Evolutionary conservation across 768 basidiomycete genomes (phyloP), one percentile per base, ranked within the genome.

Genomic region (Favolaschia claudopus): DNA sequence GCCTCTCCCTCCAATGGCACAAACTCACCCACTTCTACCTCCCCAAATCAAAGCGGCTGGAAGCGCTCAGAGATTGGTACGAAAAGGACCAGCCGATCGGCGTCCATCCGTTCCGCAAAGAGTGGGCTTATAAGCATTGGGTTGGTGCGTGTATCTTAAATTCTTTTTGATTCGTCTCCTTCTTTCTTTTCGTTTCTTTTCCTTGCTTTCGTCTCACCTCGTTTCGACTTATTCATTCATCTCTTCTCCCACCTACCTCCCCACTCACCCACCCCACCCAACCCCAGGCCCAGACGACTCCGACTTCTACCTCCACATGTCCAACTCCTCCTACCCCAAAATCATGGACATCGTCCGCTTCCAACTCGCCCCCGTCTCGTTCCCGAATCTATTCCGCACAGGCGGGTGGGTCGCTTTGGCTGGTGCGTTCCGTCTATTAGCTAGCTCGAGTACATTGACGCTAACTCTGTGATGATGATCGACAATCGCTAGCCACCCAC

Each of bases 281-380:
- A 39, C 13, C 49, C 9, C 50, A 89, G 89, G 79, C 51, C 64
- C 86, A 7, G 90, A 92, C 59, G 92, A 92, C 40, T 81, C 82
- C 43, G 92, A 93, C 71, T 86, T 86, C 67, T 85, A 89, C 68
- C 69, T 80, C 15, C 91, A 93, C 66, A 76, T 93, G 52, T 92
- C 89, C 69, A 93, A 93, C 67, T 91, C 91, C 1, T 87, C 85
- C 48, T 93, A 93, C 61, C 83, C 89, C 5, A 92, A 91, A 79
- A 89, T 76, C 13, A 67, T 85, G 4, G 83, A 85, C 62, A 63
- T 72, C 15, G 77, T 79, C 5, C 79, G 85, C 1, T 78, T 85
- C 68, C 80, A 82, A 47, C 68, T 77, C 1, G 77, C 80, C 0
- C 56, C 89, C 3, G 62, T 67, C 9, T 72, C 78, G 53, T 86